These are phyloP conservation scores for Fusarium proliferatum DNA, from an alignment of 2,329 filamentous ascomycete species.

Conservation along the genomic window DNA sequence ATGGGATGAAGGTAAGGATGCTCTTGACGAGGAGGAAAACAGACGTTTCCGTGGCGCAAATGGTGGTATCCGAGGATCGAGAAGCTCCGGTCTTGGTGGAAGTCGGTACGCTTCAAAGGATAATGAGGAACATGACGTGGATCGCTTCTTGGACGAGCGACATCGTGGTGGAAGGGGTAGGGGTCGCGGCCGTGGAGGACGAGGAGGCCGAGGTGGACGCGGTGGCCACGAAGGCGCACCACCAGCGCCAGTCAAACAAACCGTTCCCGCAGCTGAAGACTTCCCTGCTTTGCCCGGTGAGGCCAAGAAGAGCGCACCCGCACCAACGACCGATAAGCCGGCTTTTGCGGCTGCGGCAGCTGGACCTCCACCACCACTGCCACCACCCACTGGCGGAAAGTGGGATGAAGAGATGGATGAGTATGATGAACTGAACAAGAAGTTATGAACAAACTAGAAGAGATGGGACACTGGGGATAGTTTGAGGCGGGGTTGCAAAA, in stretches of 20 bases:
- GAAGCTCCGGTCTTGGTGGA: slow-evolving; percentile 52
- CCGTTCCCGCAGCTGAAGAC: slow-evolving; percentile 47
- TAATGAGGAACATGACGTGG: slow-evolving; percentile 49
- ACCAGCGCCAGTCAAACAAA: slow-evolving; percentile 36
- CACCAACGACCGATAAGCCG: slow-evolving; percentile 30
- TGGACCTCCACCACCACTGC: slow-evolving; percentile 41
- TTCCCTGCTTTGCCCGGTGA: slow-evolving; percentile 52
- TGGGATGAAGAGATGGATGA: slow-evolving; percentile 71
- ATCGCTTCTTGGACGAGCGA: slow-evolving; percentile 53
- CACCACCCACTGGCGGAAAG: slow-evolving; percentile 52
- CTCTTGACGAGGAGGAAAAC: slow-evolving; percentile 54
- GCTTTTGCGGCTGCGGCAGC: slow-evolving; percentile 48
- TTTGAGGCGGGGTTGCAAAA: slow-evolving; percentile 22
- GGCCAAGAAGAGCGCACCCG: slow-evolving; percentile 37
- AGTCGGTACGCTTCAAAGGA: slow-evolving; percentile 56
- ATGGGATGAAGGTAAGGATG: slow-evolving; percentile 70
- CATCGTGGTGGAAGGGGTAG: slow-evolving; percentile 48
- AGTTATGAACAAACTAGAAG: slow-evolving; percentile 22
- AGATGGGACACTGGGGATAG: slow-evolving; percentile 1
- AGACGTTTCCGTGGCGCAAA: slow-evolving; percentile 57
- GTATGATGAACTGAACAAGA: slow-evolving; percentile 54
- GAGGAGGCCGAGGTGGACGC: slow-evolving; percentile 50
- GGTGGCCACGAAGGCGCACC: slow-evolving; percentile 42
- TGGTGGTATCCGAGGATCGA: slow-evolving; percentile 54
- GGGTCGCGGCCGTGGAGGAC: slow-evolving; percentile 50